phyloP scores from a whole-genome alignment of 2,329 filamentous ascomycete species.

The Metarhizium album region DNA sequence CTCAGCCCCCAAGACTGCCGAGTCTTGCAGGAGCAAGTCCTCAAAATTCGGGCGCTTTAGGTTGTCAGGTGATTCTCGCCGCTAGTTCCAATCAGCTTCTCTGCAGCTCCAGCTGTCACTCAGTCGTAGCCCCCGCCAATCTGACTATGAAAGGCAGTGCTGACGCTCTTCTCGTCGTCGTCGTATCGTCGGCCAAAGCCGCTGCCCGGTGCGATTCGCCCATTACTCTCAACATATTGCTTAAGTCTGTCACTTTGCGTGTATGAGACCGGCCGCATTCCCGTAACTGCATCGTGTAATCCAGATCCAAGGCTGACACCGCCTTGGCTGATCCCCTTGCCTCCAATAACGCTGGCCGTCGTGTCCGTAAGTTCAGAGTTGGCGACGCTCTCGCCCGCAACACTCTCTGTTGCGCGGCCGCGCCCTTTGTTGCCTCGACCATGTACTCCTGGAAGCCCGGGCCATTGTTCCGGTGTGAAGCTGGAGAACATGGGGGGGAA shows the following conservation, averaged over 20 bases:
- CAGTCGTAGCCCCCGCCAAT: constrained; percentile 56
- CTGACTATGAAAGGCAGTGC: constrained; percentile 93
- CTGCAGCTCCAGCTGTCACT: constrained; percentile 14
- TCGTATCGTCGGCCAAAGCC: constrained; percentile 65
- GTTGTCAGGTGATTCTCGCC: background rate
- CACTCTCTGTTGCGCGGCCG: constrained; percentile 59
- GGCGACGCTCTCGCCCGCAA: constrained; percentile 86
- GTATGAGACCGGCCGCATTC: constrained; percentile 45
- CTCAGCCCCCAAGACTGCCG: background rate
- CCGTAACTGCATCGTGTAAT: constrained; percentile 65
- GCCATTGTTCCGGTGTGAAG: constrained; percentile 84
- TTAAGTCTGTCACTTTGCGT: constrained; percentile 70
- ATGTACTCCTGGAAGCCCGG: constrained; percentile 58
- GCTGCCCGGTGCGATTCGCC: constrained; percentile 55
- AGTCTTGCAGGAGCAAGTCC: background rate
- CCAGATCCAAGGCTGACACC: constrained; percentile 78
- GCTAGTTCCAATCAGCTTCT: constrained; percentile 1
- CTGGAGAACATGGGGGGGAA: constrained; percentile 94
- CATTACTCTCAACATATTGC: constrained; percentile 82
- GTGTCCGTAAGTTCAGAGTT: constrained; percentile 84
- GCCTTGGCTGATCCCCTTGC: constrained; percentile 67
- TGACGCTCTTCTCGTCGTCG: constrained; percentile 92
- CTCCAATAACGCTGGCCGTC: constrained; percentile 65
- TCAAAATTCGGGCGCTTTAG: background rate
- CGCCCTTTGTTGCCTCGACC: constrained; percentile 58